Base-by-base conservation (phyloP, 2,329 filamentous ascomycete genomes). In the Phialocephala sp. region DNA sequence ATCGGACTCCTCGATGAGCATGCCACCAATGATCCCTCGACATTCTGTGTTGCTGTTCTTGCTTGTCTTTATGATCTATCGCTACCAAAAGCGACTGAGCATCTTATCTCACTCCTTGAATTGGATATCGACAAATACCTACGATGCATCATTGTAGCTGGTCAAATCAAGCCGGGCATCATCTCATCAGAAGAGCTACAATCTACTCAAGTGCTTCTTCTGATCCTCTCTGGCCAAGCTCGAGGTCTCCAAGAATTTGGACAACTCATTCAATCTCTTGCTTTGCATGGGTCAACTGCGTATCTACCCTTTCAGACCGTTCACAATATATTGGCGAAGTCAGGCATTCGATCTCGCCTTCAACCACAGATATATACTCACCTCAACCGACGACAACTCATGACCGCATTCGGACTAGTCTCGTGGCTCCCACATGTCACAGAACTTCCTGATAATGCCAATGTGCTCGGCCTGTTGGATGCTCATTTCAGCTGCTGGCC, bases 171-270 rank as follows among this genome's bases (percentile, higher is more conserved):
- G 12, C 20, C 56, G 24, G 56, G 22, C 9, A 18, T 59, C 14
- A 59, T 59, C 8, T 32, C 56, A 22, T 20, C 56, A 24, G 56
- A 32, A 45, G 39, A 24, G 22, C 35, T 59, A 32, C 56, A 59
- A 32, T 20, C 37, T 45, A 37, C 37, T 9, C 43, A 43, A 9
- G 11, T 59, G 18, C 56, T 59, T 18, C 56, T 59, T 59, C 37
- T 59, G 20, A 45, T 59, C n/a, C 12, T 41, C 36, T 45, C 56
- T 45, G 56, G 56, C 18, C 37, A 59, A 45, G 56, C 56, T 27
- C 56, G 41, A 32, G 56, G 56, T 18, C 36, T 59, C 27, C 56
- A 59, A 45, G 37, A 59, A 32, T 59, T 59, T 59, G 56, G 56
- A 15, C 35, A 45, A 59, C 36, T 59, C 27, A 32, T 59, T n/a